A percentile compares a stretch with the other conserved stretches of the same genome.
phyloP scores from a whole-genome alignment of 176 grass and related monocot species.

The Avena insularis region DNA sequence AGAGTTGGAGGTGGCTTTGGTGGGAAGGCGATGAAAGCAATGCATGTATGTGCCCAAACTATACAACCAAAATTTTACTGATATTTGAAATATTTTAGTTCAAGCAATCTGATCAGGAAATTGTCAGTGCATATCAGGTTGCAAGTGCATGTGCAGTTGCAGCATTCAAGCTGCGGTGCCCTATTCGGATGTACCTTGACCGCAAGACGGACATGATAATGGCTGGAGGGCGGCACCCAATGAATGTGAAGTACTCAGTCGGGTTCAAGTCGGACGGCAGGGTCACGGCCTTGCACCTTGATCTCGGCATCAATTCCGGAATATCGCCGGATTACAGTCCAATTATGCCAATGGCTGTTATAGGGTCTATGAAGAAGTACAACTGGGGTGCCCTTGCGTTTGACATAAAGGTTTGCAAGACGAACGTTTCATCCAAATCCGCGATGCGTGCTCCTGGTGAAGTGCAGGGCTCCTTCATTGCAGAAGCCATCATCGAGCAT shows the following conservation, averaged over 20 bases:
- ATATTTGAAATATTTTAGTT: neutral
- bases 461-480: constrained; percentile 81
- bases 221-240: constrained; percentile 75
- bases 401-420: constrained; percentile 76
- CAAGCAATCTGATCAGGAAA: neutral
- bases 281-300: constrained; percentile 66
- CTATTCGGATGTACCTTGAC: constrained; percentile 76
- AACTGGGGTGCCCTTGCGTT: constrained; percentile 74
- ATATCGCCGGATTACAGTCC: constrained; percentile 66
- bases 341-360: neutral
- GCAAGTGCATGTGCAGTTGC: constrained; percentile 66
- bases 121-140: constrained; percentile 38
- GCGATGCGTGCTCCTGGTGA: constrained; percentile 73
- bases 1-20: constrained; percentile 84
- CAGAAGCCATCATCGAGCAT: constrained; percentile 85
- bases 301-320: constrained; percentile 60
- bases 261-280: constrained; percentile 87
- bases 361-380: constrained; percentile 74
- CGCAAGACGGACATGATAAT: constrained; percentile 83
- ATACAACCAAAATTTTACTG: neutral
- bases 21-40: constrained; percentile 68
- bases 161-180: constrained; percentile 63
- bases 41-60: constrained; percentile 24
- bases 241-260: constrained; percentile 66
- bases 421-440: constrained; percentile 69